These are phyloP conservation scores for Earliella scabrosa DNA, from an alignment of 1,284 basidiomycete genomes.

Conservation along the genomic window DNA sequence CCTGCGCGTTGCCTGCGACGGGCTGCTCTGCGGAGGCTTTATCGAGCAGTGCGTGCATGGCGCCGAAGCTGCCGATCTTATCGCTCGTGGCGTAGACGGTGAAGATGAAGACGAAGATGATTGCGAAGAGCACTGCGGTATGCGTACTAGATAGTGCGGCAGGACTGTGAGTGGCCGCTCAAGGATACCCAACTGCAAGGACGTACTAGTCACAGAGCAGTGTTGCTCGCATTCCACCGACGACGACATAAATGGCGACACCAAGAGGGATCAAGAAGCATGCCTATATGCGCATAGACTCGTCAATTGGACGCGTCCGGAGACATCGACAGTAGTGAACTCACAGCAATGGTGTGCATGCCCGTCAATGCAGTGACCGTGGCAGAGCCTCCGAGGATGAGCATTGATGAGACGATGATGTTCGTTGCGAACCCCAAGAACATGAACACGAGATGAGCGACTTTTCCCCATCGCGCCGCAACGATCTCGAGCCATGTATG, in stretches of 20 bases:
- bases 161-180: neutral
- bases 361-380: constrained; percentile 62
- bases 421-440: constrained; percentile 72
- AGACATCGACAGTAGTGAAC: too few relatives aligned
- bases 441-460: constrained; percentile 65
- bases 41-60: constrained; percentile 58
- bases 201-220: constrained; percentile 43
- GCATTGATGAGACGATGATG: constrained; percentile 64
- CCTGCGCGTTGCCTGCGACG: constrained; percentile 61
- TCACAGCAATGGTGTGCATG: constrained; percentile 57
- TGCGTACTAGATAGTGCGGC: constrained; percentile 58
- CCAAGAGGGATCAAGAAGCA: constrained; percentile 67
- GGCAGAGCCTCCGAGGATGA: constrained; percentile 64
- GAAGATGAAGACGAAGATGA: constrained; percentile 73
- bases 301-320: too few relatives aligned
- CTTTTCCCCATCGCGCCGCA: constrained; percentile 55
- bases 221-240: constrained; percentile 53
- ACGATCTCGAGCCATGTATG: constrained; percentile 73
- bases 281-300: constrained; percentile 44
- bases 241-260: constrained; percentile 60
- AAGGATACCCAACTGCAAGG: neutral
- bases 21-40: constrained; percentile 46
- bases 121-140: constrained; percentile 80
- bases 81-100: constrained; percentile 73
- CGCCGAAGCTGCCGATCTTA: constrained; percentile 55